phyloP scores from a whole-genome alignment of 306 rosid species.

The Fragaria ananassa region DNA sequence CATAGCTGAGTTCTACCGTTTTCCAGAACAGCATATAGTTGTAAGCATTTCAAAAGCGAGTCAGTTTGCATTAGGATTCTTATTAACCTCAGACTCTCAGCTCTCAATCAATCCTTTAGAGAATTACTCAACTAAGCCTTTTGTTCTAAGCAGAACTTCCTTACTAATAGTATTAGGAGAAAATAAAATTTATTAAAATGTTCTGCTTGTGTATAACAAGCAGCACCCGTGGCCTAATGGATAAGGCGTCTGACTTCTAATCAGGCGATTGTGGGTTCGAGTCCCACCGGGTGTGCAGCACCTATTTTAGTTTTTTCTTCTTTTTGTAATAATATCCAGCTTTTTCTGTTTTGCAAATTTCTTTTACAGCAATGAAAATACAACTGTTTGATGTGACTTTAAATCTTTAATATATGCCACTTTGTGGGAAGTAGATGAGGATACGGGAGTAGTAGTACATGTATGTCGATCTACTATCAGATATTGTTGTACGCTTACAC shows the following conservation, averaged over 20 bases:
- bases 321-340: neutral
- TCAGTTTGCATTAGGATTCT: neutral
- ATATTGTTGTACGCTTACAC: neutral
- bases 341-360: neutral
- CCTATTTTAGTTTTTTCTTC: too few species aligned
- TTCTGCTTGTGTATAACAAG: too few species aligned
- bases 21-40: neutral
- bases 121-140: neutral
- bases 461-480: neutral
- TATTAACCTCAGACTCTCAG: neutral
- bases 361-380: neutral
- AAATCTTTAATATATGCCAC: neutral
- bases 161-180: too few species aligned
- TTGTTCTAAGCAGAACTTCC: too few species aligned
- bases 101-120: neutral
- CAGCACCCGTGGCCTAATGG: constrained; percentile 31
- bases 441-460: neutral
- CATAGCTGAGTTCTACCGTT: neutral
- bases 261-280: constrained; percentile 44
- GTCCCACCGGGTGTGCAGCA: constrained; percentile 42
- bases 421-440: neutral
- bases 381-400: neutral
- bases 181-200: too few species aligned
- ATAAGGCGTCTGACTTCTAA: constrained; percentile 45
- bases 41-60: neutral